Conservation (phyloP, 2,329 filamentous ascomycete species). For the Fonsecaea erecta region DNA sequence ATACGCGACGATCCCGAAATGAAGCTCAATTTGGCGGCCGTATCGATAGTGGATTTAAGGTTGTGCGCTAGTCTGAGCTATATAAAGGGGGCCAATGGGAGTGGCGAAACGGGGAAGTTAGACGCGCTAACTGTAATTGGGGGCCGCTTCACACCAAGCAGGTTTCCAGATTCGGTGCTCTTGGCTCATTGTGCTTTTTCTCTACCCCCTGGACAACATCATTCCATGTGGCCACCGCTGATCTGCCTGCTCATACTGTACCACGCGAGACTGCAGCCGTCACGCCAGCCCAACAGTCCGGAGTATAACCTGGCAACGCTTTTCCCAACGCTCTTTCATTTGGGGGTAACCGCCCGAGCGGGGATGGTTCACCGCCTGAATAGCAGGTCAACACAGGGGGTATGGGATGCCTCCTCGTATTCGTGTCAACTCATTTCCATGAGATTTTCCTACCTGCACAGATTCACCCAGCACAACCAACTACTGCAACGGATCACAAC, state of each 20-base stretch:
- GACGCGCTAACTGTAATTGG: neutral
- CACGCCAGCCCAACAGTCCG: neutral
- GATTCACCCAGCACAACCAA: neutral
- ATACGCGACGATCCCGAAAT: slow-evolving; percentile 12
- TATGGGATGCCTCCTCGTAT: neutral
- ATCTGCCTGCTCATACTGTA: neutral
- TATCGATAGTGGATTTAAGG: slow-evolving; percentile 17
- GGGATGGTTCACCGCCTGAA: neutral
- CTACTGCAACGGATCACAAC: neutral
- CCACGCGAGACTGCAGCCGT: neutral
- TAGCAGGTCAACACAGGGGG: neutral
- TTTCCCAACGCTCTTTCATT: neutral
- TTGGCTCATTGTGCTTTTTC: neutral
- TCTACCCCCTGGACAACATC: neutral
- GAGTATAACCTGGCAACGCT: neutral
- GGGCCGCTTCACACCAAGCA: neutral
- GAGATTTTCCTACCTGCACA: neutral
- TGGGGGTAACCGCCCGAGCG: neutral
- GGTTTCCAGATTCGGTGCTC: neutral
- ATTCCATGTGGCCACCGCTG: neutral
- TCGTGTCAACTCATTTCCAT: neutral
- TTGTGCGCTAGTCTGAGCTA: neutral
- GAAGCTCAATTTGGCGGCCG: slow-evolving; percentile 13
- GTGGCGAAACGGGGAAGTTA: no score
- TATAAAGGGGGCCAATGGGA: slow-evolving; percentile 6